Base-by-base conservation (phyloP, 495 filamentous ascomycete species). In the Hypoxylon trugodes region DNA sequence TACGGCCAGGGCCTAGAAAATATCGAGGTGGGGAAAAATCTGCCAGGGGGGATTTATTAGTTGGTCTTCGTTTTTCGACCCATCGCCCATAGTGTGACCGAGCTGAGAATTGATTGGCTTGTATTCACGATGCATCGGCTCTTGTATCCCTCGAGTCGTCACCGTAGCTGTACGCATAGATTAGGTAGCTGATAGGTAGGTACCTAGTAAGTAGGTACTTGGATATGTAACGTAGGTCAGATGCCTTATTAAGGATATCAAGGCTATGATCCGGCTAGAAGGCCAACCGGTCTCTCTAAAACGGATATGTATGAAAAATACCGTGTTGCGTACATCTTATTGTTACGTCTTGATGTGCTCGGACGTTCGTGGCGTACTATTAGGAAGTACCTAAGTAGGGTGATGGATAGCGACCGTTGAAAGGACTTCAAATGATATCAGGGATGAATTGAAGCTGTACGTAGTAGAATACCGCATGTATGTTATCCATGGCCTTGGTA, bases 151-250 rank as follows among this genome's bases (percentile, higher is more conserved):
- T 65, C 49, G 8, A 49, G 26, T 59, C 40, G 42, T 36, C 49
- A 45, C 42, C 41, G 26, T 35, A 49, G 46, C 59, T 26, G 42
- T 28, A 56, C 43, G 50, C 24, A 37, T 46, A 12, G 9, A 10
- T 24, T 25, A 46, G 6, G 15, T 30, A 42, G 21, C 41, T 21
- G n/a, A 50, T 24, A 37, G 46, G 36, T 30, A n/a, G n/a, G n/a
- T n/a, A n/a, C n/a, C n/a, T n/a, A n/a, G n/a, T n/a, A n/a, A n/a
- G n/a, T n/a, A n/a, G n/a, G n/a, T n/a, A n/a, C n/a, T n/a, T n/a
- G n/a, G n/a, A n/a, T n/a, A n/a, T n/a, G n/a, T 40, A 35, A 51
- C 38, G 30, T 24, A 60, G 57, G 52, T 60, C 47, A 60, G 57
- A 60, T 60, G 37, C 57, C 57, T 41, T 52, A 43, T 60, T 46